Base-by-base conservation (phyloP, 352 stramenopile species). In the Plasmopara viticola region DNA sequence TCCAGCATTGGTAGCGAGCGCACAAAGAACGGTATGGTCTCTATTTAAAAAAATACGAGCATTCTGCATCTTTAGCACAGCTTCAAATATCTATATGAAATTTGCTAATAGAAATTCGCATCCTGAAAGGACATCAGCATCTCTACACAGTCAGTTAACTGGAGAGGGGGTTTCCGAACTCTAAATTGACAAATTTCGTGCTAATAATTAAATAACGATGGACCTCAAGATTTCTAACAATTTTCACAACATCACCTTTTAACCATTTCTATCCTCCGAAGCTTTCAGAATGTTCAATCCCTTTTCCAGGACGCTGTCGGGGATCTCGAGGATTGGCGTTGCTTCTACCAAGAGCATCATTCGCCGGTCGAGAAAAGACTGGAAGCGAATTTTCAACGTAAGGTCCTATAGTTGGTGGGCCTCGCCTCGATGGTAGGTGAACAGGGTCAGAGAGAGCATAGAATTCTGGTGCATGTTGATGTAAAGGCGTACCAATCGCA, bases 11-110 rank as follows among this genome's bases (percentile, higher is more conserved):
- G 76, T 47, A 90, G 60, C 12, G 74, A 75, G 33, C 74, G 76
- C 52, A 94, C 77, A 47, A 90, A 91, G 40, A 89, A 73, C n/a
- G 81, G 77, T 75, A 90, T 91, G 1, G 78, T 78, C 17, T 89
- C 78, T 18, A 78, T 66, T 68, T 87, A 83, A 6, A 74, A 62
- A 51, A 79, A 84, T 17, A 79, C 66, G 34, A 85, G 66, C 43
- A n/a, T 78, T 78, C 48, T 84, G 68, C 55, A 69, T 62, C 20
- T 58, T 62, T 28, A 47, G 40, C 49, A 64, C 64, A 18, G 40
- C 37, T n/a, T 42, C 43, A 13, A 38, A 17, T 17, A 39, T 20
- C 18, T 31, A 34, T 17, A 13, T 25, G 20, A 25, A 25, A 25
- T 3, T 25, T 25, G 20, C 20, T 25, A 1, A 25, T 3, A 25